Base-by-base conservation (phyloP, 78 protist genomes). In the Dictyostelium capitatum region DNA sequence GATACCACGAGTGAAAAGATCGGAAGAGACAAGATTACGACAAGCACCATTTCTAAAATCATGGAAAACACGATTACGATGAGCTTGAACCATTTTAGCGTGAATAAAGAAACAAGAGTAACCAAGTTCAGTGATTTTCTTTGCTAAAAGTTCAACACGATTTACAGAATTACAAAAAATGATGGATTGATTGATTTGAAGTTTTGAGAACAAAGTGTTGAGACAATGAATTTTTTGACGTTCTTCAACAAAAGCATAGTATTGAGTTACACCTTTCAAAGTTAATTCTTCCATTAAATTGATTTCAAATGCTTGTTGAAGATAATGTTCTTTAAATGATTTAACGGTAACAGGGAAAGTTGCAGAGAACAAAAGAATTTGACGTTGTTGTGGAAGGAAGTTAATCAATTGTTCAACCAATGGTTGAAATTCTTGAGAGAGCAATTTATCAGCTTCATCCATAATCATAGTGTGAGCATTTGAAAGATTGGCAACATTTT, bases 281-380 rank as follows among this genome's bases (percentile, higher is more conserved):
- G 99, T 99, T 37, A 99, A 95, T 62, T 98, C 99, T 19, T 98
- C 98, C 99, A 99, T 99, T 37, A 99, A 94, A 79, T 98, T 99
- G 94, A 99, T 98, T 74, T 96, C 98, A 64, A 92, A 79, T 20
- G 99, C 97, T 62, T 98, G 93, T 30, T 32, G 43, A 97, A 99
- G 92, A 87, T 43, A 92, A 41, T 69, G 25, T 67, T 97, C 97
- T 77, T 78, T 81, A 90, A 98, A 98, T 43, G 81, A 82, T 77
- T 96, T 84, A 25, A 99, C 99, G 7, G 98, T 89, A 57, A 91
- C 62, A 0, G 99, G 99, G 98, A 98, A 99, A 4, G 99, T 99
- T 3, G 99, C 99, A 1, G 99, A 97, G 95, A 95, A 98, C 70
- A 98, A 75, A 47, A 98, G 79, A 47, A 98, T 83, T 87, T 99